Conservation (phyloP, 2,329 filamentous ascomycete genomes). For the Myriosclerotinia duriaeana region DNA sequence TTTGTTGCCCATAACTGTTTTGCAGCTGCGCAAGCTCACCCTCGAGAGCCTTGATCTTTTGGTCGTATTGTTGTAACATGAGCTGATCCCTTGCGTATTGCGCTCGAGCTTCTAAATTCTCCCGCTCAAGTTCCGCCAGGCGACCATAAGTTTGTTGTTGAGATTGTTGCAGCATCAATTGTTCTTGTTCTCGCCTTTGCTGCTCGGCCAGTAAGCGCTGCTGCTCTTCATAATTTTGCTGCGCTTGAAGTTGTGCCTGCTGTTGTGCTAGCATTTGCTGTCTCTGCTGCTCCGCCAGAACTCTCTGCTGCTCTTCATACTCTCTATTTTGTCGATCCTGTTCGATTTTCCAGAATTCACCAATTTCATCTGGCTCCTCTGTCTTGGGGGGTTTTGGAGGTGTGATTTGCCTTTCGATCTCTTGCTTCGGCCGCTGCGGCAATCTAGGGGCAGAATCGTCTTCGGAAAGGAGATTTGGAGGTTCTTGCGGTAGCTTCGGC, state of each 20-base stretch:
- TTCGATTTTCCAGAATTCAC: conserved; percentile 97
- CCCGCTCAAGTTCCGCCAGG: conserved; percentile 90
- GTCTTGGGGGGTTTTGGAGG: conserved; percentile 66
- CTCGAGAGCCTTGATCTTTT: conserved; percentile 89
- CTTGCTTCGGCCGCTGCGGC: conserved; percentile 76
- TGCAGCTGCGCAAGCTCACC: conserved; percentile 81
- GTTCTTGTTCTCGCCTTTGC: conserved; percentile 86
- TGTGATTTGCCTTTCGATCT: conserved; percentile 65
- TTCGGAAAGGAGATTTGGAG: conserved; percentile 82
- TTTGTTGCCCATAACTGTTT: conserved; percentile 80
- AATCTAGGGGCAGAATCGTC: conserved; percentile 82
- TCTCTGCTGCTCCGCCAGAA: conserved; percentile 83
- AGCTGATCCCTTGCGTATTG: conserved; percentile 98
- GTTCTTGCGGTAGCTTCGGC: conserved; percentile 90
- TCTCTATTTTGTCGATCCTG: conserved; percentile 88
- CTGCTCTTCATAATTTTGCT: conserved; percentile 95
- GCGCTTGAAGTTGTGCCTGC: conserved; percentile 77
- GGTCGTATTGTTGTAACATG: conserved; percentile 95
- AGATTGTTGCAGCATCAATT: conserved; percentile 82
- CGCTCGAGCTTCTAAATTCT: conserved; percentile 89
- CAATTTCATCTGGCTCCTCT: conserved; percentile 89
- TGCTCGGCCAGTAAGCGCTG: conserved; percentile 85
- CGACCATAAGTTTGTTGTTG: conserved; percentile 93
- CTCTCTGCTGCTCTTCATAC: conserved; percentile 89
- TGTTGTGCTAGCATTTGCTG: conserved; percentile 79